A percentile compares a stretch with the other conserved stretches of the same genome.
phyloP scores from a whole-genome alignment of 306 rosid genomes.

The Trifolium dubium region DNA sequence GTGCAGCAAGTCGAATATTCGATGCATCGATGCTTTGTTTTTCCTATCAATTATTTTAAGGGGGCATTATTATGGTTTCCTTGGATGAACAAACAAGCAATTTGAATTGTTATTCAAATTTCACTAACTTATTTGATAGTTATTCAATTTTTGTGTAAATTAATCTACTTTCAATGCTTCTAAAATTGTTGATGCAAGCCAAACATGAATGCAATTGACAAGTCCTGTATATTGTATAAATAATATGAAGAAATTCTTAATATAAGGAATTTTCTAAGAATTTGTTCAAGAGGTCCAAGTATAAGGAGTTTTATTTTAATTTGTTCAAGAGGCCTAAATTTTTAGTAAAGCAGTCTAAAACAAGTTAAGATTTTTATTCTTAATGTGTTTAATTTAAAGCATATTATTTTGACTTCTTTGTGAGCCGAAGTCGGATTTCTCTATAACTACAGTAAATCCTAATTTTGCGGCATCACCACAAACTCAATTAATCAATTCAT shows the following conservation, averaged over 20 bases:
- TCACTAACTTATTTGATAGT: not conserved
- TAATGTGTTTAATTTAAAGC: too few species aligned
- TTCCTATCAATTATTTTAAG: not conserved
- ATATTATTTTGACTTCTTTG: too few species aligned
- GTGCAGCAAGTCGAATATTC: conserved; percentile 26
- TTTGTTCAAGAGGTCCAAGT: too few species aligned
- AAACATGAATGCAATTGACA: not conserved
- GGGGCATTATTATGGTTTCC: not conserved
- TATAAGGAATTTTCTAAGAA: not conserved
- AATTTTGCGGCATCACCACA: too few species aligned
- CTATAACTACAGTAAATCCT: too few species aligned
- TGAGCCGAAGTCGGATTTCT: too few species aligned
- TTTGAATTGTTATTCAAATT: not conserved
- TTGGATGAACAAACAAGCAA: not conserved
- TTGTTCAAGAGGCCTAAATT: not conserved
- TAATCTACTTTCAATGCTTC: not conserved
- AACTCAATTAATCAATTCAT: too few species aligned
- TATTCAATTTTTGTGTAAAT: not conserved
- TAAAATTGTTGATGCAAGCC: not conserved
- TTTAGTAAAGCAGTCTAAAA: not conserved
- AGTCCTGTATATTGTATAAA: not conserved
- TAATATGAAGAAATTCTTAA: not conserved
- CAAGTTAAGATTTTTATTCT: too few species aligned
- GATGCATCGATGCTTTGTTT: conserved; percentile 14
- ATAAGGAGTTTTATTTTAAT: too few species aligned